These are phyloP conservation scores for Bisporella sp. DNA, from an alignment of 2,329 filamentous ascomycete species.

Conservation along the genomic window DNA sequence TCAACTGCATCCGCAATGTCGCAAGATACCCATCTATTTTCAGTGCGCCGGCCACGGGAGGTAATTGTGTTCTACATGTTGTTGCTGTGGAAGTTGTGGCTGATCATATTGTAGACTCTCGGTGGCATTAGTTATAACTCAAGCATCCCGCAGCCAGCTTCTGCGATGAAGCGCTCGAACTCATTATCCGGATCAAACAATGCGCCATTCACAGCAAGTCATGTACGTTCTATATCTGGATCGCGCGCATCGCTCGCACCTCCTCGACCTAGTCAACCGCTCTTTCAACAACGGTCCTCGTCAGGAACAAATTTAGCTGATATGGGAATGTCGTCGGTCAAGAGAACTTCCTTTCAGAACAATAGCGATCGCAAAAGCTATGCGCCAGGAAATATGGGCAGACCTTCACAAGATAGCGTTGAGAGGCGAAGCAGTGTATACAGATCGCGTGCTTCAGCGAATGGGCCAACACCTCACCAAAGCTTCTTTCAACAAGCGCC, in stretches of 20 bases:
- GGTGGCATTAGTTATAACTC: conserved; percentile 78
- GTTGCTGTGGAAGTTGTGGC: not conserved
- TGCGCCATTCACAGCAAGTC: conserved; percentile 58
- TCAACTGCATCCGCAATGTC: conserved; percentile 51
- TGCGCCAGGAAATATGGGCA: conserved; percentile 34
- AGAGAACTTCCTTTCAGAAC: conserved; percentile 73
- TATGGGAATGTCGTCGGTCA: conserved; percentile 73
- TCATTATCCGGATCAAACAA: conserved; percentile 63
- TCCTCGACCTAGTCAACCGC: conserved; percentile 74
- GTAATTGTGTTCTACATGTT: conserved; percentile 42
- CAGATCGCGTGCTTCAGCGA: conserved; percentile 60
- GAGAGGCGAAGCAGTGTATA: conserved; percentile 79
- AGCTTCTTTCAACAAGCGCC: conserved; percentile 92
- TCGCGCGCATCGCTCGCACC: conserved; percentile 81
- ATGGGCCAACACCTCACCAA: conserved; percentile 67
- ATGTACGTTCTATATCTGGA: conserved; percentile 76
- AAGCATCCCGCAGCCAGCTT: conserved; percentile 82
- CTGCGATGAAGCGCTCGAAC: conserved; percentile 88
- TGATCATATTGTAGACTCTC: conserved; percentile 57
- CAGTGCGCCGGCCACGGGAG: conserved; percentile 85
- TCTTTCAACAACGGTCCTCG: conserved; percentile 77
- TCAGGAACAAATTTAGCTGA: conserved; percentile 77
- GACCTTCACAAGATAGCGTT: conserved; percentile 35
- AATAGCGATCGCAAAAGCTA: conserved; percentile 54
- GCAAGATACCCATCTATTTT: conserved; percentile 83